phyloP scores from a whole-genome alignment of 2,329 filamentous ascomycete species.

The Penicillium sp. region DNA sequence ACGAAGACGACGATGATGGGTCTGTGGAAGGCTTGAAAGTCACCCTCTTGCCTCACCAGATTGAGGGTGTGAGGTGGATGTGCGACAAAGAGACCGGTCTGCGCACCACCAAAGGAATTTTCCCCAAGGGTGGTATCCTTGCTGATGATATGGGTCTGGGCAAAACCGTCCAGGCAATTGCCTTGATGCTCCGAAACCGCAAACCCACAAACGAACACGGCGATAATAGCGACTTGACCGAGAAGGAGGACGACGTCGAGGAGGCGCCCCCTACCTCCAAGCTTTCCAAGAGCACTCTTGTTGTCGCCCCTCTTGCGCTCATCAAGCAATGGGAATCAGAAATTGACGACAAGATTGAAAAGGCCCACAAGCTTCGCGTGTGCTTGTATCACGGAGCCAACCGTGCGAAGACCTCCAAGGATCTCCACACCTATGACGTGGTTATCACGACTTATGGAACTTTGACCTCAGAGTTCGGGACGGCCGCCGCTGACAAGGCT shows the following conservation, averaged over 20 bases:
- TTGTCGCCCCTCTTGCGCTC: constrained; percentile 88
- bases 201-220: constrained; percentile 60
- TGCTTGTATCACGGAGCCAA: constrained; percentile 88
- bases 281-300: constrained; percentile 76
- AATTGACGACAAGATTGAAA: constrained; percentile 78
- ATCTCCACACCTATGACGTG: constrained; percentile 84
- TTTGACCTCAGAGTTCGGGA: constrained; percentile 82
- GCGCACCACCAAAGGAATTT: constrained; percentile 73
- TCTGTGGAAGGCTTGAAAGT: constrained; percentile 81
- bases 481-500: constrained; percentile 61
- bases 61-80: constrained; percentile 96
- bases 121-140: constrained; percentile 90
- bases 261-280: constrained; percentile 70
- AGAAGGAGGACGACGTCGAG: constrained; percentile 41
- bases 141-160: constrained; percentile 96
- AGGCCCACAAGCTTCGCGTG: constrained; percentile 72
- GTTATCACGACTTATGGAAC: constrained; percentile 98
- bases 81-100: constrained; percentile 84
- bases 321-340: constrained; percentile 98
- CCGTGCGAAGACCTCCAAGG: constrained; percentile 75
- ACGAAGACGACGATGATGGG: constrained; percentile 62
- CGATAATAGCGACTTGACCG: constrained; percentile 41
- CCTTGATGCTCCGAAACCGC: constrained; percentile 81
- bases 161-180: constrained; percentile 93
- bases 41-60: constrained; percentile 87